Base-by-base conservation (phyloP, 169 alveolate genomes). In the Plasmodium gaboni region DNA sequence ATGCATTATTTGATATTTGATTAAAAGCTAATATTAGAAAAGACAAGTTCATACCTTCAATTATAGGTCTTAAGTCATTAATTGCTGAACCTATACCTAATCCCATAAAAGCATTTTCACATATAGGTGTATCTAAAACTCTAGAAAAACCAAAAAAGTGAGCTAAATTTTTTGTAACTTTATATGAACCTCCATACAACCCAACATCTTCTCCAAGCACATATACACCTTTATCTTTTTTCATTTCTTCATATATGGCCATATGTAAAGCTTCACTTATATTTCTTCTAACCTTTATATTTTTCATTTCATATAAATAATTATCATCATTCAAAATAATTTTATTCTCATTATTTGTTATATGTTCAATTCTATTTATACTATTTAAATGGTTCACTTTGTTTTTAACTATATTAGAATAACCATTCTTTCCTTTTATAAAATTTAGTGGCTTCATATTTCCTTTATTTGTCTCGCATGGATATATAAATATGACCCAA, bases 121-220 rank as follows among this genome's bases (percentile, higher is more conserved):
- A 94, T 46, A 97, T 97, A n/a, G 99, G 99, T 26, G 99, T 97
- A 92, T 97, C 99, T 92, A 93, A 70, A 51, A 95, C 94, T 88
- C 99, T 93, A 10, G 88, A 83, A 60, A 91, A 92, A 12, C 98
- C 98, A 86, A 86, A 96, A 72, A 92, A 94, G 59, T 93, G 96
- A 67, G 94, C 96, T 70, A 97, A 89, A 28, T 96, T 97, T 85
- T 96, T 95, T 24, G 99, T 95, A 15, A 96, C 98, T 91, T 97
- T 97, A 80, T 97, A 97, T 13, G 98, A 97, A 17, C 99, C 99
- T 13, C 97, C 95, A 92, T 96, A 97, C 78, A 94, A 90, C 0
- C 97, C 99, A 17, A 97, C 98, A 93, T 97, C 99, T 88, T 97
- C 99, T 17, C 99, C 99, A 73, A 97, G 89, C 48, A 97, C 92